These are phyloP conservation scores for Acanthochlamys bracteata DNA, from an alignment of 106 monocot species.

Conservation along the genomic window DNA sequence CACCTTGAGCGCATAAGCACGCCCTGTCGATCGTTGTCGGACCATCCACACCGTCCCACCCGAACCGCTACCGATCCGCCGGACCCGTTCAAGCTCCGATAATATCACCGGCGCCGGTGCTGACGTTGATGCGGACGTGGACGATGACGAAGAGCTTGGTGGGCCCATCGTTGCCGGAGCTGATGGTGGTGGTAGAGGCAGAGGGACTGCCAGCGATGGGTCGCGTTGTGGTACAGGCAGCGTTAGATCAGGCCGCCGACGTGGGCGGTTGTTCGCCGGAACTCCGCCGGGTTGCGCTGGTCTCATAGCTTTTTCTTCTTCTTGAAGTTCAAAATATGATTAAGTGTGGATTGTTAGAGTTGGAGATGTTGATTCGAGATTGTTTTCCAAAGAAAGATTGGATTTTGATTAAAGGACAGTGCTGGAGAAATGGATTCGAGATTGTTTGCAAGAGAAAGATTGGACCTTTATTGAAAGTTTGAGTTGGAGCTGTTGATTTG, in stretches of 20 bases:
- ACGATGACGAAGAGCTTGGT: neutral
- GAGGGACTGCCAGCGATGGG: slow-evolving; percentile 50
- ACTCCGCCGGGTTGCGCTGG: neutral
- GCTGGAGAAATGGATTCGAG: too few species aligned
- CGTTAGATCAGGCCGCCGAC: slow-evolving; percentile 66
- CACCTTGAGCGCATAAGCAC: slow-evolving; percentile 50
- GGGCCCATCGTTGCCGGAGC: slow-evolving; percentile 4
- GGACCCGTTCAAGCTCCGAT: slow-evolving; percentile 61
- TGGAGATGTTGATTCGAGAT: too few species aligned
- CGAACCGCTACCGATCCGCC: slow-evolving; percentile 56
- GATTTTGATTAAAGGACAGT: too few species aligned
- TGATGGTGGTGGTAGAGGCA: slow-evolving; percentile 36
- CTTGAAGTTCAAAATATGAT: neutral
- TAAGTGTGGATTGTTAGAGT: too few species aligned
- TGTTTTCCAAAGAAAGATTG: too few species aligned
- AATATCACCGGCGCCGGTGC: slow-evolving; percentile 14
- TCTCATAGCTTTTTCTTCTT: neutral
- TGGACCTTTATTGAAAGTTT: too few species aligned
- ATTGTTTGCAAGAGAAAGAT: too few species aligned
- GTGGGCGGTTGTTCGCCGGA: slow-evolving; percentile 11
- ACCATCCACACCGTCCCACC: slow-evolving; percentile 70
- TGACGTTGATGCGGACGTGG: neutral
- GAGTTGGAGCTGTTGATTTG: too few species aligned
- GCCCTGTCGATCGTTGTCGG: slow-evolving; percentile 33
- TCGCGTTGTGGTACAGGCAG: slow-evolving; percentile 70